phyloP scores from a whole-genome alignment of 1,284 basidiomycete species.

The Malassezia caprae region DNA sequence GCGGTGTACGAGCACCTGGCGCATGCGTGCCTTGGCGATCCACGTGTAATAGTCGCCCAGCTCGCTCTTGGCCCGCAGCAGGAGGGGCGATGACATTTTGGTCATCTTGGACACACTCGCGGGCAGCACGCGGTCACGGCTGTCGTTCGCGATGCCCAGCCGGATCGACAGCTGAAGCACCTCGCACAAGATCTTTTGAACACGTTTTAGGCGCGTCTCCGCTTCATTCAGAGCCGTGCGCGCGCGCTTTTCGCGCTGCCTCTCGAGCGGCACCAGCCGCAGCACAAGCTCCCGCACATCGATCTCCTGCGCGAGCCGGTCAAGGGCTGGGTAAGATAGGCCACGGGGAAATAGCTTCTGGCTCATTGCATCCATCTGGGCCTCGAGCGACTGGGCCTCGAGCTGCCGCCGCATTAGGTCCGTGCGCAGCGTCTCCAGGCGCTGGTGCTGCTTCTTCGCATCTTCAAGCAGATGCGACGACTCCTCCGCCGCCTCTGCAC shows the following conservation, averaged over 20 bases:
- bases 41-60: slow-evolving; percentile 31
- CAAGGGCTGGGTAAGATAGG: slow-evolving; percentile 19
- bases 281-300: slow-evolving; percentile 19
- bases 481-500: background rate
- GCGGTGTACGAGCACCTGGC: slow-evolving; percentile 23
- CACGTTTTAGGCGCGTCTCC: slow-evolving; percentile 11
- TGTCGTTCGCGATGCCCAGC: slow-evolving; percentile 26
- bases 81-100: slow-evolving; percentile 19
- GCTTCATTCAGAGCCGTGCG: slow-evolving; percentile 23
- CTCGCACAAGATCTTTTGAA: slow-evolving; percentile 22
- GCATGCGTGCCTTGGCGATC: slow-evolving; percentile 28
- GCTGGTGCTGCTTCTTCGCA: slow-evolving; percentile 9
- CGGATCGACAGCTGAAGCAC: slow-evolving; percentile 28
- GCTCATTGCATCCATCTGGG: background rate
- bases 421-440: slow-evolving; percentile 16
- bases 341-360: slow-evolving; percentile 19
- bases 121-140: slow-evolving; percentile 21
- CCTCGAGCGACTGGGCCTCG: background rate
- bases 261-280: slow-evolving; percentile 23
- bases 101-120: slow-evolving; percentile 17
- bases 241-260: slow-evolving; percentile 26
- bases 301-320: slow-evolving; percentile 23
- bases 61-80: slow-evolving; percentile 28
- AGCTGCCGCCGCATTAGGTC: slow-evolving; percentile 19
- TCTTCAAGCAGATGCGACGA: background rate